A percentile compares a stretch with the other conserved stretches of the same genome.
phyloP scores from a whole-genome alignment of 805 yeast species.

The Candida palmyrensis region DNA sequence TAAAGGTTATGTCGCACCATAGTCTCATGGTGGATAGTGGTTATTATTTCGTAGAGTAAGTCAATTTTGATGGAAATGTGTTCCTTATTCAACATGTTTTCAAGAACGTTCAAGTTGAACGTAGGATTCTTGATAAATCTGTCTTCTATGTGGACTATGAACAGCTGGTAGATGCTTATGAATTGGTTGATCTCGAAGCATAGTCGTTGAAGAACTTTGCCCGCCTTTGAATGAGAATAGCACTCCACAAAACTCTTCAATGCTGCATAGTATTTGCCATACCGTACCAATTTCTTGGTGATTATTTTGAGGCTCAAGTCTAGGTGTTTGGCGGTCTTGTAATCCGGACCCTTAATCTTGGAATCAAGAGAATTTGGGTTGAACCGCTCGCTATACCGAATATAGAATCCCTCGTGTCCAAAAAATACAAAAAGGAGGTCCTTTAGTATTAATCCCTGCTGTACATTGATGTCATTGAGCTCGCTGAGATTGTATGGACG shows the following conservation, averaged over 20 bases:
- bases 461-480: constrained; percentile 45
- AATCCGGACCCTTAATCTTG: constrained; percentile 67
- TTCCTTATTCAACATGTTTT: constrained; percentile 26
- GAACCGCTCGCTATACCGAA: constrained; percentile 61
- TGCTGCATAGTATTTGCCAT: constrained; percentile 61
- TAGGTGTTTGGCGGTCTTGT: constrained; percentile 61
- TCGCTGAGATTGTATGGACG: constrained; percentile 44
- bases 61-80: constrained; percentile 28
- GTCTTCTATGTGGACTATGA: constrained; percentile 45
- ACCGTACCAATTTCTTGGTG: constrained; percentile 51
- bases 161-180: constrained; percentile 19
- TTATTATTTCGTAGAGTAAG: constrained; percentile 55
- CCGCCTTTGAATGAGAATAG: constrained; percentile 53
- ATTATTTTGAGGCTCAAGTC: constrained; percentile 72
- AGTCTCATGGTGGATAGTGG: constrained; percentile 44
- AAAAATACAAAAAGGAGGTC: constrained; percentile 66
- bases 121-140: constrained; percentile 42
- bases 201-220: constrained; percentile 69
- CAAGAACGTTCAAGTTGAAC: constrained; percentile 58
- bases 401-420: constrained; percentile 75
- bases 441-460: constrained; percentile 66
- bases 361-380: constrained; percentile 39
- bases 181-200: constrained; percentile 49
- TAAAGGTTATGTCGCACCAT: constrained; percentile 19
- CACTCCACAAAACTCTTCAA: constrained; percentile 55